Evolutionary conservation across 1,139 yeast genomes (phyloP), one percentile per base, ranked within the genome.

Genomic region (Pichia sp.): DNA sequence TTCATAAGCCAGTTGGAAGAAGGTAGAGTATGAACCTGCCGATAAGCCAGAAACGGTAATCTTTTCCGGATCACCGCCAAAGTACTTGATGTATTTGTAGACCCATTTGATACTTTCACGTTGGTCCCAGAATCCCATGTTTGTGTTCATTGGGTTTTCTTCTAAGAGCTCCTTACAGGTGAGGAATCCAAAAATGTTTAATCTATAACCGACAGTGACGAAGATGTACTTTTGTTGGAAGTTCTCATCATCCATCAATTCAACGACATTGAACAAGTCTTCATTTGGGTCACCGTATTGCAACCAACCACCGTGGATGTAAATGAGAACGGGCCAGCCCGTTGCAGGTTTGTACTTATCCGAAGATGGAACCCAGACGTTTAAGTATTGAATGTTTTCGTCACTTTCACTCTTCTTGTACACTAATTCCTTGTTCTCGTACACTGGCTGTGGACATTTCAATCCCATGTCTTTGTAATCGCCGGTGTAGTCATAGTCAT

Each of bases 111-210:
- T 51, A 2, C 72, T 69, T 34, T 67, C 48, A 43, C 69, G 59
- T 46, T 64, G 66, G 40, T 75, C 79, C 72, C 74, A 71, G 48
- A 71, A 63, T 4, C 75, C 76, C 44, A 69, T 66, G 49, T 72
- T 72, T 7, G 70, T 57, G 46, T 55, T 58, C 47, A 46, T 55
- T 38, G 49, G 56, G 49, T 59, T 58, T 41, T 62, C 67, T 32
- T 61, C 65, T 1, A 58, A 37, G 31, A 66, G 50, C 37, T 65
- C 68, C 33, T 60, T 55, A 14, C 62, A 53, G 9, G 70, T 55
- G 18, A 71, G 54, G 52, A 71, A 72, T 2, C 76, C 76, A 53
- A 71, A 67, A 39, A 68, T 59, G 45, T 71, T 70, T 36, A 71
- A 57, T 41, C 76, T 56, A 53, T 71, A 72, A 10, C 71, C 73